phyloP scores from a whole-genome alignment of 768 basidiomycete species.

The Pholiota microspora region DNA sequence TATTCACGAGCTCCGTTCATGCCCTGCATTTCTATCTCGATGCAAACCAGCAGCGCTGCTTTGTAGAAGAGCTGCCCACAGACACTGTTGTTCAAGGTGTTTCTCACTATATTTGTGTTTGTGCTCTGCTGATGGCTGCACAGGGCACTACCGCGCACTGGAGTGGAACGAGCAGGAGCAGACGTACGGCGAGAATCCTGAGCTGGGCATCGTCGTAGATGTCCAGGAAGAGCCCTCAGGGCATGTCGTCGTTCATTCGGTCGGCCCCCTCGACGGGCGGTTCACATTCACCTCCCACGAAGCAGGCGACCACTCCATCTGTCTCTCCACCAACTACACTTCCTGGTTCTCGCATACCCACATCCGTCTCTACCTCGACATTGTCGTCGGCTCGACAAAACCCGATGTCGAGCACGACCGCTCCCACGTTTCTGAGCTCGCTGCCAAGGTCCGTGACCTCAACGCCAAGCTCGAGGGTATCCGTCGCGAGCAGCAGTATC shows the following conservation, averaged over 20 bases:
- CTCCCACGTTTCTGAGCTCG: conserved; percentile 78
- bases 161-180: conserved; percentile 83
- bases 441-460: conserved; percentile 83
- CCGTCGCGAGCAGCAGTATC: conserved; percentile 94
- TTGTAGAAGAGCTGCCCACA: conserved; percentile 92
- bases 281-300: conserved; percentile 99
- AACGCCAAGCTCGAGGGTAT: conserved; percentile 94
- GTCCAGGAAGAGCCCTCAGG: conserved; percentile 90
- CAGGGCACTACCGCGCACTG: conserved; percentile 90
- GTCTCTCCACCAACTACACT: conserved; percentile 89
- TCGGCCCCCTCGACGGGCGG: conserved; percentile 85
- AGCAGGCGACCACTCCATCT: conserved; percentile 95
- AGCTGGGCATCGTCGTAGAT: conserved; percentile 86
- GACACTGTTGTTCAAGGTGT: conserved; percentile 94
- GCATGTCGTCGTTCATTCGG: conserved; percentile 82
- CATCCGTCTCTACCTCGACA: conserved; percentile 92
- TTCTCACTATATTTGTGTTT: neutral
- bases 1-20: conserved; percentile 47
- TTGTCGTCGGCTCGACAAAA: conserved; percentile 87
- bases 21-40: conserved; percentile 98
- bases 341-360: conserved; percentile 86
- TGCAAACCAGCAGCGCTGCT: conserved; percentile 90
- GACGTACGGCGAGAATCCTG: conserved; percentile 65
- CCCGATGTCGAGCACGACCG: conserved; percentile 87
- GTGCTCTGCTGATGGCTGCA: conserved; percentile 1